Base-by-base conservation (phyloP, 1,284 basidiomycete genomes). In the Sanguinoderma infundibulare region DNA sequence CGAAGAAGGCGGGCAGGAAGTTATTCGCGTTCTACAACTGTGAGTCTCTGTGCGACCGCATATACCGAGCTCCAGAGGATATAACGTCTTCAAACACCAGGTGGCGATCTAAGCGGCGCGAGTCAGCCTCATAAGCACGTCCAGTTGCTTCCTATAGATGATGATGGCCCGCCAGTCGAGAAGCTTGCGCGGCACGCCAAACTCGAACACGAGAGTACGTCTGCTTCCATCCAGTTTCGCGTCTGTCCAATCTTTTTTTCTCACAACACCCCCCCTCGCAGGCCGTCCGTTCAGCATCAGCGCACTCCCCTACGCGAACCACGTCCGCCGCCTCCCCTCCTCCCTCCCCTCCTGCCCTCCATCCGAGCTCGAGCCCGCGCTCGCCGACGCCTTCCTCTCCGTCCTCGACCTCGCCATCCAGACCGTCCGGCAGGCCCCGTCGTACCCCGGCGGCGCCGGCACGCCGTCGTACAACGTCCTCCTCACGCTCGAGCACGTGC, bases 21-120 rank as follows among this genome's bases (percentile, higher is more conserved):
- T 79, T 90, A 61, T 85, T 96, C 60, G 91, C 90, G 0, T 96
- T 96, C 77, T 96, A 94, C 75, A 96, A 96, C 65, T 94, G 91
- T 90, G 57, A 40, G 78, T 61, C 17, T 8, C 5, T 9, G 20
- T 7, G 3, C 14, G 0, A 28, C 12, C 40, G 22, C 40, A 42
- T 42, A 42, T 24, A 42, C 14, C 20, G 15, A 39, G 20, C 44
- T 9, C n/a, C n/a, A n/a, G n/a, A n/a, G n/a, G n/a, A n/a, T n/a
- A n/a, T n/a, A n/a, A n/a, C n/a, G n/a, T n/a, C n/a, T n/a, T n/a
- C n/a, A n/a, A n/a, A n/a, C 42, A 59, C 1, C 57, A 91, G 92
- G 92, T 67, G 94, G 94, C 5, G 81, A 86, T 51, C 81, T 85
- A 50, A 94, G 92, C 61, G 95, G 94, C 36, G 94, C 95, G 8